Evolutionary conservation across 345 rosid genomes (phyloP).

Genomic region (Psidium guajava): DNA sequence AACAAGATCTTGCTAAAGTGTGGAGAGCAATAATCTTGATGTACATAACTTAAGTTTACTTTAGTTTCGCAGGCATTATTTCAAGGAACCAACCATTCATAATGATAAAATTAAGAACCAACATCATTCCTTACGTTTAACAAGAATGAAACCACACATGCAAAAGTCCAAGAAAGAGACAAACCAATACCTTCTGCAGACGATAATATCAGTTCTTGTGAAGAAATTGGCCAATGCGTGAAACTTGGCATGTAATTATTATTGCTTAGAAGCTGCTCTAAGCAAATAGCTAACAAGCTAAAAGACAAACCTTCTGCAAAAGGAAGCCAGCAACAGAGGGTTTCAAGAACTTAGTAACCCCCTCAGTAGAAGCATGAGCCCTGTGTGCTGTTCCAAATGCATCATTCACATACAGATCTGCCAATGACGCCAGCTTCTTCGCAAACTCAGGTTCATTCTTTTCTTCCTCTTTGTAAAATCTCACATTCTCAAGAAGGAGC

Average conservation of each 20-base stretch:
- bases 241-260: not conserved
- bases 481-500: constrained; percentile 81
- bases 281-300: not conserved
- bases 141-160: not conserved
- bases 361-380: constrained; percentile 98
- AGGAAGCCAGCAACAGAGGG: constrained; percentile 97
- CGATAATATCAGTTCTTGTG: not conserved
- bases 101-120: not conserved
- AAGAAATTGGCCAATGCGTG: not conserved
- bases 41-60: not conserved
- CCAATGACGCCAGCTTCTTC: constrained; percentile 86
- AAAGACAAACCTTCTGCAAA: constrained; percentile 62
- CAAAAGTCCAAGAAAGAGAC: not conserved
- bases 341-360: constrained; percentile 79
- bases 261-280: not conserved
- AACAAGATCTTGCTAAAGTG: not conserved
- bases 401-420: constrained; percentile 88
- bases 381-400: constrained; percentile 96
- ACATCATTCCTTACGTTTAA: not conserved
- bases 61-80: not conserved
- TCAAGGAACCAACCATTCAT: not conserved
- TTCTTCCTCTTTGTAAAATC: constrained; percentile 91
- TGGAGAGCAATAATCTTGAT: not conserved
- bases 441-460: constrained; percentile 91
- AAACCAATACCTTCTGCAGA: not conserved